Conservation (phyloP, 2,329 filamentous ascomycete genomes). For the Aspergillus ochraceoroseus region DNA sequence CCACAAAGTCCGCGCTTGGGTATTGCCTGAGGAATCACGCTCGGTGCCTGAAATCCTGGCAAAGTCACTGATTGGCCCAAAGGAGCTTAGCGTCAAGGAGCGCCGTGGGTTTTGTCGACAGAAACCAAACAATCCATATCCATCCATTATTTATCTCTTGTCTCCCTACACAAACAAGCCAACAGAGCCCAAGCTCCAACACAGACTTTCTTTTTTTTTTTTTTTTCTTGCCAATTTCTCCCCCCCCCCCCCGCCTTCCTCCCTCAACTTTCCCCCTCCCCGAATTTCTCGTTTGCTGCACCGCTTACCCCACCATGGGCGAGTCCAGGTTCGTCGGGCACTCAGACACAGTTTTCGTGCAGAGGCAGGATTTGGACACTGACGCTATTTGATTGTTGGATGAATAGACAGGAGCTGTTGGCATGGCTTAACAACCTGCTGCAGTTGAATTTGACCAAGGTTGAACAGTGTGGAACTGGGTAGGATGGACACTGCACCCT, state of each 20-base stretch:
- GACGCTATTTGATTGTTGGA: not conserved
- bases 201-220: conserved; percentile 6
- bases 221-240: conserved; percentile 4
- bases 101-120: conserved; percentile 27
- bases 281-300: conserved; percentile 7
- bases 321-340: conserved; percentile 55
- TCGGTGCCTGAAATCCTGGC: conserved; percentile 7
- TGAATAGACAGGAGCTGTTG: conserved; percentile 81
- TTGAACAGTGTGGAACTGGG: conserved; percentile 99
- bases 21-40: not conserved
- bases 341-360: conserved; percentile 3
- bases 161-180: conserved; percentile 9
- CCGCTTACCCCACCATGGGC: conserved; percentile 51
- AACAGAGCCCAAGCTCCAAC: conserved; percentile 10
- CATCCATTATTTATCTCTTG: no score
- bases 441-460: conserved; percentile 95
- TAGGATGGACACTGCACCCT: conserved; percentile 45
- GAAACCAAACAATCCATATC: conserved; percentile 21
- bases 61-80: conserved; percentile 18
- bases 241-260: not conserved
- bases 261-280: conserved; percentile 2
- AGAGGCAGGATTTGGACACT: not conserved
- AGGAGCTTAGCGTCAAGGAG: conserved; percentile 20
- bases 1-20: no score
- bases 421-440: conserved; percentile 96